Base-by-base conservation (phyloP, 164 flowering plant genomes). In the Brasenia schreberi region DNA sequence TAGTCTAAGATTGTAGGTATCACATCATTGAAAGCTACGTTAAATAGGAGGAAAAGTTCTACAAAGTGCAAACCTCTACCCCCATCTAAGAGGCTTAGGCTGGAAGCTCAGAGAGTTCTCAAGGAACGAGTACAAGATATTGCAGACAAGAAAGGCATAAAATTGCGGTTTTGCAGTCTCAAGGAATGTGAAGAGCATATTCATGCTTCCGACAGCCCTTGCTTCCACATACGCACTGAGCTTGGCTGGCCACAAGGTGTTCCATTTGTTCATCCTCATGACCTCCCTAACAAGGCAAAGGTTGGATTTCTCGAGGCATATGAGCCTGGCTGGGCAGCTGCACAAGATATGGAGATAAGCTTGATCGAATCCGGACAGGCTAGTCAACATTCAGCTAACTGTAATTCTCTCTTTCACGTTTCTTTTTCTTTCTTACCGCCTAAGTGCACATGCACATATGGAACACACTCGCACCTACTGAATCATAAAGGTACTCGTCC, bases 261-360 rank as follows among this genome's bases (percentile, higher is more conserved):
- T 59, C 97, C 97, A 11, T 93, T 93, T 86, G 98, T 93, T 78
- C 98, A 93, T 80, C 98, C 98, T 62, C 98, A 93, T 73, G 98
- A 93, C 80, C 84, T 93, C 42, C 97, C 98, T 0, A 94, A 90
- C 61, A 94, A 94, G 76, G 94, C 98, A 64, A 94, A 90, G 77
- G 82, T 87, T 69, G 89, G 89, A 61, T 94, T 94, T 79, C 97
- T 94, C 62, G 97, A 94, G 78, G 95, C 98, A 18, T 94, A 86
- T 81, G 98, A 90, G 74, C 97, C 97, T 70, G 97, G 98, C 70
- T 90, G 98, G 98, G 77, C 92, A 27, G 82, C 84, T 18, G 79
- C 92, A 62, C 91, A 94, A 76, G 97, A 89, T 77, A 83, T 88
- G 81, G 98, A 90, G 78, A 81, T 84, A 69, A 86, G 84, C 79